Evolutionary conservation across 768 basidiomycete genomes (phyloP), one percentile per base, ranked within the genome.

Genomic region (Russula emetica): DNA sequence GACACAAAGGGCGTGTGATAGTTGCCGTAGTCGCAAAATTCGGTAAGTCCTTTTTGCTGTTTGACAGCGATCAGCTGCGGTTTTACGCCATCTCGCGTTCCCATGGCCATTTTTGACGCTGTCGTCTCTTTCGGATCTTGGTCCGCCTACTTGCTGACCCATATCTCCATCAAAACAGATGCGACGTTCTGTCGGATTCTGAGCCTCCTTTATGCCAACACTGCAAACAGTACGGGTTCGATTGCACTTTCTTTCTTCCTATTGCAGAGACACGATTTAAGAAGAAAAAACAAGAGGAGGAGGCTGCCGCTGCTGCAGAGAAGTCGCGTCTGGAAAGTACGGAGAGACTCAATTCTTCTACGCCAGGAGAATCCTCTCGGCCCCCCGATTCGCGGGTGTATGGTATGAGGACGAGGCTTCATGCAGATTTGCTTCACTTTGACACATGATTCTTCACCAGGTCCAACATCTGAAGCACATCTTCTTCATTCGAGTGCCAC

Each of bases 221-320:
- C 74, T 98, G 96, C 82, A 91, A 92, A 71, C 92, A 94, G 72
- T 93, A 94, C 70, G 83, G 84, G 50, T 92, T 94, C 69, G 93
- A 96, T 67, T 97, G 96, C 74, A 97, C 95, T 6, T 97, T 95
- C 77, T 96, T 97, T 80, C 85, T 98, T 14, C 97, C 97, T 45
- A 99, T 99, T 70, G 93, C 96, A 11, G 97, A 98, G 75, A 99
- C 97, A 0, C 87, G 97, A 22, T 99, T 98, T 82, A 98, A 98
- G 78, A 97, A 97, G 80, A 94, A 94, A 78, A 88, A 90, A 69
- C 62, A 86, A 50, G 90, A 94, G 70, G 87, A 91, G 69, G 89
- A 89, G 57, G 75, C 78, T 6, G 60, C 60, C 2, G 75, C 78
- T 10, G 60, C 59, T 0, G 74, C 70, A 18, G 72, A 68, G 42